Conservation (phyloP, 1,284 basidiomycete genomes). For the Cystobasidiaceae sp. region DNA sequence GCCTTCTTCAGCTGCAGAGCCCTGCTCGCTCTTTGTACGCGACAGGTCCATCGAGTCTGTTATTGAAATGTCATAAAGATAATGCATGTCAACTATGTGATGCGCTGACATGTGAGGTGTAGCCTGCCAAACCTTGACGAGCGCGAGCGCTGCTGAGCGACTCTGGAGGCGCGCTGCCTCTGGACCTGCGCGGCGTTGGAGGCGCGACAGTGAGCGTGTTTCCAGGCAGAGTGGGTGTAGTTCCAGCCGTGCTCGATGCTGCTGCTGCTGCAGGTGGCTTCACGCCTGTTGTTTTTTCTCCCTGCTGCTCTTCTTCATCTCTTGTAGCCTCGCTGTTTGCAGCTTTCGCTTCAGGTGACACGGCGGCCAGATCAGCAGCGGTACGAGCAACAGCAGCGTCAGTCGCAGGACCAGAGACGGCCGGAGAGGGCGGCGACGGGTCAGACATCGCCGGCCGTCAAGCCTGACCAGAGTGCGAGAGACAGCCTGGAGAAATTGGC, state of each 20-base stretch:
- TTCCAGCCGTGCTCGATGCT: background rate
- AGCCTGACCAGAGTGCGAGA: background rate
- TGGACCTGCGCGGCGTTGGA: background rate
- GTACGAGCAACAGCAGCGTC: background rate
- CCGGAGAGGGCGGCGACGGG: no score
- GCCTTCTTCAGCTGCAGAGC: no score
- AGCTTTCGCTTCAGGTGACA: no score
- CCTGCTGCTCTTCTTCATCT: background rate
- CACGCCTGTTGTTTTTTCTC: background rate
- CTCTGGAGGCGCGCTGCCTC: slow-evolving; percentile 3
- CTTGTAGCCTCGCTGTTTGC: no score
- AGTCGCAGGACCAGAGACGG: background rate
- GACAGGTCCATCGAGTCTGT: no score
- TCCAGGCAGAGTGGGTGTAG: no score
- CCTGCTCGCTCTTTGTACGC: no score
- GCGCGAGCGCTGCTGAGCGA: background rate
- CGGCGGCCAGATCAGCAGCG: background rate
- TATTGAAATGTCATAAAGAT: no score
- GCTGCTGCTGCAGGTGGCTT: background rate
- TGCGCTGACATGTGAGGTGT: no score
- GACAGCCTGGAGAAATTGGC: background rate
- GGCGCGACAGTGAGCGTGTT: no score
- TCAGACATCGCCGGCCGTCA: background rate
- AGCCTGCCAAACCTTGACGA: no score
- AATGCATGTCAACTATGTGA: no score